Conservation (phyloP, 306 rosid genomes). For the Herpetospermum pedunculosum region DNA sequence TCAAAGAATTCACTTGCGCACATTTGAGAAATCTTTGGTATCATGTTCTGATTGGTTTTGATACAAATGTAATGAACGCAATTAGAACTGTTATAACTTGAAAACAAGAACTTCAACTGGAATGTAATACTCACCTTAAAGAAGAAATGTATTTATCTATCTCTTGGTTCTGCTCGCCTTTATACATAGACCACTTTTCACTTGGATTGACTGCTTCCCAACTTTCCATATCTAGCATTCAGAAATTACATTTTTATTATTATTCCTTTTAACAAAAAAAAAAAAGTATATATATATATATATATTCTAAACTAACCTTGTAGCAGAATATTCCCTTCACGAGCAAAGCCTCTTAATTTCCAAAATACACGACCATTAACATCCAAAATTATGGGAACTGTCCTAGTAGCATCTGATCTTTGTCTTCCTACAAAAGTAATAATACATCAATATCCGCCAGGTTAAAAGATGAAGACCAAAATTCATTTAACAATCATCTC, state of each 20-base stretch:
- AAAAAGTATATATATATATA: no score
- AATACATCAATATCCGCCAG: not conserved
- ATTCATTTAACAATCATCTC: not conserved
- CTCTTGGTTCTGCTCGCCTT: constrained; percentile 24
- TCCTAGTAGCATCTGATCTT: constrained; percentile 24
- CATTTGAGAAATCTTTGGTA: not conserved
- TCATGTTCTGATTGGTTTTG: not conserved
- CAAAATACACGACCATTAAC: constrained; percentile 30
- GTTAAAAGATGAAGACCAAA: not conserved
- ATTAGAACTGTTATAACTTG: not conserved
- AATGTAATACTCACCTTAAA: constrained; percentile 14
- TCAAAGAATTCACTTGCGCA: not conserved
- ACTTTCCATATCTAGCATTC: constrained; percentile 21
- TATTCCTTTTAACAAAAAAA: not conserved
- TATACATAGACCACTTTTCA: constrained; percentile 28
- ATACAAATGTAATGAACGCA: not conserved
- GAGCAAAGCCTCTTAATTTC: constrained; percentile 23
- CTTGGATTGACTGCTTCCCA: constrained; percentile 12
- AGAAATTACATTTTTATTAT: not conserved
- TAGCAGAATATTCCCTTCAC: constrained; percentile 19
- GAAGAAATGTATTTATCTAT: constrained; percentile 22
- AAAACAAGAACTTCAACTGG: not conserved
- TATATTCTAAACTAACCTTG: constrained; percentile 23
- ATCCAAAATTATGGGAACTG: constrained; percentile 24
- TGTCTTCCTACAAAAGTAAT: constrained; percentile 13